These are phyloP conservation scores for Phaffia australis DNA, from an alignment of 768 basidiomycete genomes.

Conservation along the genomic window DNA sequence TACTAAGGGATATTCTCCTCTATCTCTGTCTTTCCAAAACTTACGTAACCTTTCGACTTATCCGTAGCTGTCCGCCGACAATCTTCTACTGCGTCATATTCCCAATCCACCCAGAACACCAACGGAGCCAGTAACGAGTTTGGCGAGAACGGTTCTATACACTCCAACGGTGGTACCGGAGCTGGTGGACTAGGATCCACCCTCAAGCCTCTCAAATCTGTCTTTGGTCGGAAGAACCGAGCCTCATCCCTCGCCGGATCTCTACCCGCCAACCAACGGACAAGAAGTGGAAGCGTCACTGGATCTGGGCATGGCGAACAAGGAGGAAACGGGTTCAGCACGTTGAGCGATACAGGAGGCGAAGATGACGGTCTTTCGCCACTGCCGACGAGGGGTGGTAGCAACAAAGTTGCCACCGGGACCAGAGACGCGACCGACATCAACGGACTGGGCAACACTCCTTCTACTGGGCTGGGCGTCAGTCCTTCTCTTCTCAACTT, in stretches of 20 bases:
- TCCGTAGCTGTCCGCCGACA: slow-evolving; percentile 13
- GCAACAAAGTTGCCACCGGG: neutral
- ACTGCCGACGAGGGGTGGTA: slow-evolving; percentile 1
- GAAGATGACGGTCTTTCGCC: slow-evolving; percentile 14
- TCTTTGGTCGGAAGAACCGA: slow-evolving; percentile 26
- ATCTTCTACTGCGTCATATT: slow-evolving; percentile 11
- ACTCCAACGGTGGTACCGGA: slow-evolving; percentile 1
- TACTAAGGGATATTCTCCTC: neutral
- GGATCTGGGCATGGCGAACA: slow-evolving; percentile 7
- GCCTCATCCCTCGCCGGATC: slow-evolving; percentile 14
- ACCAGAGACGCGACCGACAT: slow-evolving; percentile 2
- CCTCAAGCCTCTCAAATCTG: slow-evolving; percentile 25
- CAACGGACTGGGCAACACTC: slow-evolving; percentile 4
- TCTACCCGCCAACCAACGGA: neutral
- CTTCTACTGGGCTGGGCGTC: neutral
- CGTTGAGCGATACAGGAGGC: slow-evolving; percentile 1
- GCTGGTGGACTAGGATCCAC: slow-evolving; percentile 2
- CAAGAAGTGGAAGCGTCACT: neutral
- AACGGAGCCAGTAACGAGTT: neutral
- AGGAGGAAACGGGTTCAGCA: no score
- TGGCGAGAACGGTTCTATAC: neutral
- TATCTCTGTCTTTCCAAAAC: neutral
- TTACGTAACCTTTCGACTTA: no score
- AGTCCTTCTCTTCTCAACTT: neutral
- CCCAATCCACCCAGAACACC: neutral